Evolutionary conservation across 805 yeast species (phyloP).

Genomic region (Scheffersomyces coipomensis): DNA sequence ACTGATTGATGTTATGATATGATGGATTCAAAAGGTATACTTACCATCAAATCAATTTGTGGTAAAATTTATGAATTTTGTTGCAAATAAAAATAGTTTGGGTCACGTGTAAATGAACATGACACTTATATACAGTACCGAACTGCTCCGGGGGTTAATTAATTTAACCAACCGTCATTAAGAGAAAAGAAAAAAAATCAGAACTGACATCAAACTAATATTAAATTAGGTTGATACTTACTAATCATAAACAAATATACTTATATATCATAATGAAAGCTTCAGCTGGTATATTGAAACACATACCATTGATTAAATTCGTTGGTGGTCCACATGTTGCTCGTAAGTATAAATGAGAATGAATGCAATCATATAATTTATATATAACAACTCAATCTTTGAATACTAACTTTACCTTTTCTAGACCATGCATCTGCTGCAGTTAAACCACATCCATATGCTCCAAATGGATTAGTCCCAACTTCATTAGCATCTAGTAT

Average conservation of each 20-base stretch:
- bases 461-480: conserved; percentile 46
- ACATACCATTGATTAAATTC: conserved; percentile 78
- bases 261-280: conserved; percentile 27
- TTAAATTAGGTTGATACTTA: not conserved
- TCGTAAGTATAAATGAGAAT: conserved; percentile 38
- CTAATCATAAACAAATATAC: not conserved
- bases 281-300: conserved; percentile 32
- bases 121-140: too few species aligned
- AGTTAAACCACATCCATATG: conserved; percentile 36
- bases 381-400: not conserved
- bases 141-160: not conserved
- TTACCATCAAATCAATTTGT: too few species aligned
- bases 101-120: too few species aligned
- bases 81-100: too few species aligned
- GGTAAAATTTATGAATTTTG: too few species aligned
- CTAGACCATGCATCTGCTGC: conserved; percentile 7
- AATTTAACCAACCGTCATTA: not conserved
- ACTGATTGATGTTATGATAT: too few species aligned
- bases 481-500: conserved; percentile 7
- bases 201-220: too few species aligned
- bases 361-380: not conserved
- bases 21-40: too few species aligned
- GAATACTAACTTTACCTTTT: conserved; percentile 4
- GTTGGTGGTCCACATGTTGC: conserved; percentile 75
- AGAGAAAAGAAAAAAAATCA: not conserved